Evolutionary conservation across 805 yeast species (phyloP).

Genomic region (Barnettozyma californica): DNA sequence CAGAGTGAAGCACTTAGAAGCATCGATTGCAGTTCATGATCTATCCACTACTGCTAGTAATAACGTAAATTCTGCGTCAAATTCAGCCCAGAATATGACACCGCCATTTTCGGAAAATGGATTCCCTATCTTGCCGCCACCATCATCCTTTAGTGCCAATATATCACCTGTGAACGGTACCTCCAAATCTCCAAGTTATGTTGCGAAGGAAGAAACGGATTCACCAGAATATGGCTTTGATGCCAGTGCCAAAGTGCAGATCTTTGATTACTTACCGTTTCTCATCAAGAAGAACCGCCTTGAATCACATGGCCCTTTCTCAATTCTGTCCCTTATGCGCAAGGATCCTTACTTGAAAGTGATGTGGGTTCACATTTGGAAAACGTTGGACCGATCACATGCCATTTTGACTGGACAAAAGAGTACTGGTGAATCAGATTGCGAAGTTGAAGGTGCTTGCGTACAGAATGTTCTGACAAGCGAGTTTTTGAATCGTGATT

Average conservation of each 20-base stretch:
- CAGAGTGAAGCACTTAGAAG: constrained; percentile 42
- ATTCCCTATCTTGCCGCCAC: constrained; percentile 2
- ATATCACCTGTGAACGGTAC: background rate
- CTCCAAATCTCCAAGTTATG: background rate
- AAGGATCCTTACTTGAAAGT: constrained; percentile 39
- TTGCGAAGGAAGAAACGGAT: background rate
- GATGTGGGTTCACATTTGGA: constrained; percentile 29
- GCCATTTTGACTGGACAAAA: background rate
- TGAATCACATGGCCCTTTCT: constrained; percentile 46
- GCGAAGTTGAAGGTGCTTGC: background rate
- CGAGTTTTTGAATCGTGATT: background rate
- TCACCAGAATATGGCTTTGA: constrained; percentile 15
- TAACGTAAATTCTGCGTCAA: background rate
- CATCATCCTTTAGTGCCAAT: constrained; percentile 1
- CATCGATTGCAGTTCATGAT: constrained; percentile 35
- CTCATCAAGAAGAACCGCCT: constrained; percentile 35
- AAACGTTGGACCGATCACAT: constrained; percentile 8
- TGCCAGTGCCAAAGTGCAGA: constrained; percentile 34
- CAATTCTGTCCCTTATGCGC: constrained; percentile 43
- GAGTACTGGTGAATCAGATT: background rate
- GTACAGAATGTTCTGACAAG: background rate
- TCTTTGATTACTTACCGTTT: constrained; percentile 41
- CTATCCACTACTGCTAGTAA: constrained; percentile 9
- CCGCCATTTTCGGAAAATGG: background rate
- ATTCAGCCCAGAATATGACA: background rate